Evolutionary conservation across 2,329 filamentous ascomycete species (phyloP).

Genomic region (Aureobasidium sp.): DNA sequence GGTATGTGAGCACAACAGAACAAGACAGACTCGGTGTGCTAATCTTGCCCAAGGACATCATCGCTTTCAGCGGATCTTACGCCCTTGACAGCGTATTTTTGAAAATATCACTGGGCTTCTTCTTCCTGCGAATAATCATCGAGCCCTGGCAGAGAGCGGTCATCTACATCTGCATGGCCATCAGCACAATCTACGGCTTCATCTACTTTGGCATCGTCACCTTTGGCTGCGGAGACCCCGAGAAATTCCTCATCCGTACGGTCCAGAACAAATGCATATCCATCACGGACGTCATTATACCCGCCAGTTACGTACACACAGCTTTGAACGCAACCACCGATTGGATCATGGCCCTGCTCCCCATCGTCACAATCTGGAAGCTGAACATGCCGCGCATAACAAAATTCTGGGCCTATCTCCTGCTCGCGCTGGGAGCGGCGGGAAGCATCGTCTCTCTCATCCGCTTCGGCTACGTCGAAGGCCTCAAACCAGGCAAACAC

Average conservation of each 20-base stretch:
- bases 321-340: conserved; percentile 16
- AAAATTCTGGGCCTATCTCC: conserved; percentile 16
- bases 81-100: conserved; percentile 13
- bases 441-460: conserved; percentile 18
- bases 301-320: conserved; percentile 15
- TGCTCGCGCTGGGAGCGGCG: conserved; percentile 15
- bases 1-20: background rate
- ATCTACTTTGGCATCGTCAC: conserved; percentile 10
- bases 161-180: background rate
- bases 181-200: conserved; percentile 3
- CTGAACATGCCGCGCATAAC: conserved; percentile 15
- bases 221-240: conserved; percentile 7
- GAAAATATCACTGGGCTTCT: conserved; percentile 18
- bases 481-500: background rate
- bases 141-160: conserved; percentile 14
- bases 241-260: background rate
- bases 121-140: conserved; percentile 18
- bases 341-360: conserved; percentile 16
- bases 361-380: conserved; percentile 15
- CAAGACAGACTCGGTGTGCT: background rate
- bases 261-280: conserved; percentile 14
- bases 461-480: conserved; percentile 16
- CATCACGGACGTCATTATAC: background rate
- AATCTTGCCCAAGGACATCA: background rate
- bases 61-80: conserved; percentile 13